Percentiles rank a stretch among this genome's conserved stretches.
phyloP scores from a whole-genome alignment of 176 grass and related monocot species.

The Oryza nivara region DNA sequence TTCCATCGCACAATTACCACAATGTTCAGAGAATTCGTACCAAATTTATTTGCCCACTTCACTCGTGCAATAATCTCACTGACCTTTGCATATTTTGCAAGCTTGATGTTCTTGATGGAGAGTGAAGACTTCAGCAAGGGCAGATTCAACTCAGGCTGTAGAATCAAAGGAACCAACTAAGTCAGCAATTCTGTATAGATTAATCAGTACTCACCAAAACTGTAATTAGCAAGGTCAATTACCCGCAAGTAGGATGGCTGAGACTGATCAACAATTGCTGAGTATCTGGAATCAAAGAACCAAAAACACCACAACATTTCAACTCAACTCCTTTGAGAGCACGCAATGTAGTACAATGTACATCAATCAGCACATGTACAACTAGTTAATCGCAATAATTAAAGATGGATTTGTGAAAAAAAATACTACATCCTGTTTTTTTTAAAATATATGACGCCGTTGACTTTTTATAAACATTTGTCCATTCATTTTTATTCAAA shows the following conservation, averaged over 20 bases:
- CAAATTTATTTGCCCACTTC: neutral
- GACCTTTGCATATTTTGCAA: slow-evolving; percentile 90
- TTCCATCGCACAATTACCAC: neutral
- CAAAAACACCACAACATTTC: neutral
- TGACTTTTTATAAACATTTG: too few relatives aligned
- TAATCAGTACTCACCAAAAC: neutral
- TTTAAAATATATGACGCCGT: too few relatives aligned
- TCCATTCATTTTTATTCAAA: too few relatives aligned
- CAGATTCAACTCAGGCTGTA: slow-evolving; percentile 86
- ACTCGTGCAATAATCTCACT: neutral
- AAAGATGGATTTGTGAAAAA: neutral
- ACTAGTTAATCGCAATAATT: neutral
- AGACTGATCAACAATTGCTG: slow-evolving; percentile 72
- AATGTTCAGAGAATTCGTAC: neutral
- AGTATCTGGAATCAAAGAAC: slow-evolving; percentile 59
- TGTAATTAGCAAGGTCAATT: neutral
- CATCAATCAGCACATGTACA: neutral
- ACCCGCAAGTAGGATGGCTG: slow-evolving; percentile 60
- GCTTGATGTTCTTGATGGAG: slow-evolving; percentile 73
- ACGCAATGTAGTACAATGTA: neutral
- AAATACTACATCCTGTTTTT: too few relatives aligned
- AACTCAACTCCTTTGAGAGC: neutral
- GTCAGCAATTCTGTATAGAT: neutral
- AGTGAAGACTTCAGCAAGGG: slow-evolving; percentile 60
- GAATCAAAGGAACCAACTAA: neutral